These are phyloP conservation scores for Fusarium ramigenum DNA, from an alignment of 2,329 filamentous ascomycete species.

Conservation along the genomic window DNA sequence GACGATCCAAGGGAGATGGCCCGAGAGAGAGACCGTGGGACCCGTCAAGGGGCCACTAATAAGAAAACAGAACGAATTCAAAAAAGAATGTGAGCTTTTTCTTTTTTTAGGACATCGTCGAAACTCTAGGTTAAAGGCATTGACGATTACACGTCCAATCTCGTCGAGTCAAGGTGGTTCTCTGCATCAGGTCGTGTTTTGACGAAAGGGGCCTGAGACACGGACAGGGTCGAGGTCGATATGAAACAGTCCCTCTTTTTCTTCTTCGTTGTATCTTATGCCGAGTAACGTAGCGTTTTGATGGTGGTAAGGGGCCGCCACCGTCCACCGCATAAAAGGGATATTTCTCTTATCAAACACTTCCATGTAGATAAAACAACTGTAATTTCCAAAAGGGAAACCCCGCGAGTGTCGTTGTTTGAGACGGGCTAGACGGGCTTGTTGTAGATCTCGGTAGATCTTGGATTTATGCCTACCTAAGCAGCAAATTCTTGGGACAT, in stretches of 20 bases:
- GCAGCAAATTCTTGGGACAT: not conserved
- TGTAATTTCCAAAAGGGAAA: constrained; percentile 9
- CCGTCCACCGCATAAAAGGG: constrained; percentile 5
- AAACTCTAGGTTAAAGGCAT: constrained; percentile 36
- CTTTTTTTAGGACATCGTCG: constrained; percentile 35
- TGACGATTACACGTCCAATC: constrained; percentile 1
- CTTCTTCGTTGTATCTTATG: not conserved
- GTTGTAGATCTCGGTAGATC: constrained; percentile 31
- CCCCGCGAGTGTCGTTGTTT: not conserved
- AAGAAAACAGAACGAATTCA: not conserved
- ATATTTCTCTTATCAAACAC: constrained; percentile 5
- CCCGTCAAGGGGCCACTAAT: constrained; percentile 31
- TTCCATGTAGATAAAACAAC: constrained; percentile 17
- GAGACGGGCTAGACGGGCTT: not conserved
- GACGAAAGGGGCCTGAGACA: constrained; percentile 39
- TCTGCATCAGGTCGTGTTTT: constrained; percentile 38
- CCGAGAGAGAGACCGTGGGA: constrained; percentile 38
- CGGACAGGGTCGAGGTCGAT: constrained; percentile 23
- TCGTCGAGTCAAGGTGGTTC: not conserved
- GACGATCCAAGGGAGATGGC: constrained; percentile 38
- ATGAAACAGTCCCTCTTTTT: constrained; percentile 40
- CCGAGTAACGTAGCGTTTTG: constrained; percentile 4
- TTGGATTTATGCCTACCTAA: constrained; percentile 4
- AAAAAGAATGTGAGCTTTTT: not conserved
- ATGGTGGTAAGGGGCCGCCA: constrained; percentile 3